Percentiles rank a stretch among this genome's conserved stretches.
These are phyloP conservation scores for Talaromyces borbonicus DNA, from an alignment of 495 filamentous ascomycete genomes.

Conservation along the genomic window DNA sequence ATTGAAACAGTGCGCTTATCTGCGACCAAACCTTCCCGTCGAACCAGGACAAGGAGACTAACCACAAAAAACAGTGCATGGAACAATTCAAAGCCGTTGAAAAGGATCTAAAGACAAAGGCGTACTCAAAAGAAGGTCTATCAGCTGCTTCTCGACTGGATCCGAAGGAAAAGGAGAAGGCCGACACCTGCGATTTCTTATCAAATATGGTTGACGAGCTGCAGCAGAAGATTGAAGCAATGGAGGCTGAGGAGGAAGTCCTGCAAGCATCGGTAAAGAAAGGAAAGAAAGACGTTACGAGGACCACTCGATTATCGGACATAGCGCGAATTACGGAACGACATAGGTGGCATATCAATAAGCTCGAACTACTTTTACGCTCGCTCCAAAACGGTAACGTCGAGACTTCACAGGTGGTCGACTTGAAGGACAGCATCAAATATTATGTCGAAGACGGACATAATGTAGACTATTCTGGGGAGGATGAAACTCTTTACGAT, in stretches of 20 bases:
- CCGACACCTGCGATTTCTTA: constrained; percentile 76
- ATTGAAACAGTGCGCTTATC: constrained; percentile 73
- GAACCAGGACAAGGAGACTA: constrained; percentile 13
- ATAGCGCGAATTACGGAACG: constrained; percentile 76
- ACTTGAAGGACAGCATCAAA: constrained; percentile 81
- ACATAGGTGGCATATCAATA: constrained; percentile 93
- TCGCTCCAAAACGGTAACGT: constrained; percentile 87
- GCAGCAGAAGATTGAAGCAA: constrained; percentile 79
- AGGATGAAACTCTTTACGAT: constrained; percentile 93
- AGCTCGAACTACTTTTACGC: constrained; percentile 82
- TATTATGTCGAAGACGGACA: constrained; percentile 91
- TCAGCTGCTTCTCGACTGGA: constrained; percentile 85
- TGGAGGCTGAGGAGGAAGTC: constrained; percentile 83
- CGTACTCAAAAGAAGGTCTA: constrained; percentile 95
- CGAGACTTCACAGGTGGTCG: constrained; percentile 73
- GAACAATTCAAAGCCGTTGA: constrained; percentile 99
- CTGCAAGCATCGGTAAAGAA: constrained; percentile 88
- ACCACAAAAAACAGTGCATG: constrained; percentile 73
- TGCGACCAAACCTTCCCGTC: neutral
- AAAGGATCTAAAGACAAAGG: constrained; percentile 99
- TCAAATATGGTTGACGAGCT: constrained; percentile 84
- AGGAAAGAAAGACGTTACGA: constrained; percentile 73
- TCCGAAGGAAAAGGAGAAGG: constrained; percentile 87
- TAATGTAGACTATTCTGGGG: constrained; percentile 71
- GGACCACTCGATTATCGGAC: constrained; percentile 77